Percentiles rank a stretch among this genome's conserved stretches.
Conservation (phyloP, 2,329 filamentous ascomycete species). For the Xylariaceae sp. region DNA sequence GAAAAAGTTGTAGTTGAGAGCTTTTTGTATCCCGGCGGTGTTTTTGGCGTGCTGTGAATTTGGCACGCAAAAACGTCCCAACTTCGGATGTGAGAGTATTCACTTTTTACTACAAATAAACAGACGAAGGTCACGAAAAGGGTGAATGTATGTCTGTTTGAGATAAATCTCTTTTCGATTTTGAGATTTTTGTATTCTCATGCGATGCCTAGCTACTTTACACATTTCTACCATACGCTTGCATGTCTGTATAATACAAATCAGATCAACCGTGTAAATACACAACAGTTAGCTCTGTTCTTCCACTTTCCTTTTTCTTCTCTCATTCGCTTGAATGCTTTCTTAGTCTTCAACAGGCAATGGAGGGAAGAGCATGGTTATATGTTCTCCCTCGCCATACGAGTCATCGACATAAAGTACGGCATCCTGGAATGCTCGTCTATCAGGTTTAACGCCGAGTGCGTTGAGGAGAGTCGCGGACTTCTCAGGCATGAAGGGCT, state of each 20-base stretch:
- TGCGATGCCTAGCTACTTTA: no score
- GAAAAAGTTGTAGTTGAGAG: neutral
- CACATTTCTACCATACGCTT: no score
- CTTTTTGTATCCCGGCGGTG: neutral
- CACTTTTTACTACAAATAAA: no score
- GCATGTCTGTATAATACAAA: neutral
- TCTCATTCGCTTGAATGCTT: constrained; percentile 5
- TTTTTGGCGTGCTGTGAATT: neutral
- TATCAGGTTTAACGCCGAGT: constrained; percentile 62
- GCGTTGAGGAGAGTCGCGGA: constrained; percentile 66
- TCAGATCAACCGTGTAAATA: neutral
- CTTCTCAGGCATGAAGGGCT: constrained; percentile 86
- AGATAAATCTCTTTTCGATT: neutral
- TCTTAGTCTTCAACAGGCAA: constrained; percentile 38
- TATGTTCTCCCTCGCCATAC: constrained; percentile 56
- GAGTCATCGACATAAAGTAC: constrained; percentile 56
- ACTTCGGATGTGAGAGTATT: no score
- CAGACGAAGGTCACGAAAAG: neutral
- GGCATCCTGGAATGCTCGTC: constrained; percentile 60
- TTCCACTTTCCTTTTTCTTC: neutral
- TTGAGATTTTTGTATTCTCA: neutral
- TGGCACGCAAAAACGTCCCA: no score
- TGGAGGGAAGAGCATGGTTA: constrained; percentile 49
- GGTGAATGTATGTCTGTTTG: neutral
- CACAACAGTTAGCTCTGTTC: neutral